These are phyloP conservation scores for Lachnum nothofagi DNA, from an alignment of 2,329 filamentous ascomycete species.

Conservation along the genomic window DNA sequence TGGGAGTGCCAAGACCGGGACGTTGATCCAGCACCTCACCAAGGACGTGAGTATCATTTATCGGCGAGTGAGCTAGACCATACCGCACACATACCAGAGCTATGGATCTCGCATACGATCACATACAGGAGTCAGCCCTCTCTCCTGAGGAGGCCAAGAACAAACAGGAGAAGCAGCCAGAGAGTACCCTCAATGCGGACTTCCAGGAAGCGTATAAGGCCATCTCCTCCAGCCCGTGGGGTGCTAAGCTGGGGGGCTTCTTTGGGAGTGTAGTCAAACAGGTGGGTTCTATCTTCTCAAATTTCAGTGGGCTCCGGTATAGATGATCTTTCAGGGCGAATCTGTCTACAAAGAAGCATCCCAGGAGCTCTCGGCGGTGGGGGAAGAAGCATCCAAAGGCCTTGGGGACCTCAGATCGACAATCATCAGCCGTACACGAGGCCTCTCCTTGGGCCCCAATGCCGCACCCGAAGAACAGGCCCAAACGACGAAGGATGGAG, in stretches of 20 bases:
- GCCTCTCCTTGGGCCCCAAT: conserved; percentile 52
- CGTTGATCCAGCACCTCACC: too few relatives aligned
- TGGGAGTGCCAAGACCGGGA: too few relatives aligned
- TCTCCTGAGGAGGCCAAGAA: conserved; percentile 45
- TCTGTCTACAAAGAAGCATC: conserved; percentile 76
- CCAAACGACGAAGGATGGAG: conserved; percentile 21
- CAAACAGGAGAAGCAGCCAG: conserved; percentile 42
- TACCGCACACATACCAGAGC: too few relatives aligned
- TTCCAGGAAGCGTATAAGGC: conserved; percentile 94
- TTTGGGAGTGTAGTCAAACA: conserved; percentile 91
- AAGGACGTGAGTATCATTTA: not conserved
- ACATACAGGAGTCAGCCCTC: conserved; percentile 81
- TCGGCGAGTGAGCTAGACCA: too few relatives aligned
- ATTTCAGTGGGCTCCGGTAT: not conserved
- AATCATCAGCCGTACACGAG: conserved; percentile 68
- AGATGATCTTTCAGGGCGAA: conserved; percentile 55
- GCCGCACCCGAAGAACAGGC: conserved; percentile 22
- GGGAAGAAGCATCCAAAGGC: conserved; percentile 76
- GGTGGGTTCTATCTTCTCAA: conserved; percentile 39
- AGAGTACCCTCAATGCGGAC: conserved; percentile 70
- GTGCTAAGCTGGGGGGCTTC: conserved; percentile 78
- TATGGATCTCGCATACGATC: conserved; percentile 98
- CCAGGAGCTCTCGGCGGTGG: conserved; percentile 75
- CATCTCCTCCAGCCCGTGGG: conserved; percentile 88
- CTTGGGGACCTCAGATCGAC: conserved; percentile 64